Percentiles rank a stretch among this genome's conserved stretches.
Conservation (phyloP, 2,329 filamentous ascomycete species). For the Pestalotiopsis sp. region DNA sequence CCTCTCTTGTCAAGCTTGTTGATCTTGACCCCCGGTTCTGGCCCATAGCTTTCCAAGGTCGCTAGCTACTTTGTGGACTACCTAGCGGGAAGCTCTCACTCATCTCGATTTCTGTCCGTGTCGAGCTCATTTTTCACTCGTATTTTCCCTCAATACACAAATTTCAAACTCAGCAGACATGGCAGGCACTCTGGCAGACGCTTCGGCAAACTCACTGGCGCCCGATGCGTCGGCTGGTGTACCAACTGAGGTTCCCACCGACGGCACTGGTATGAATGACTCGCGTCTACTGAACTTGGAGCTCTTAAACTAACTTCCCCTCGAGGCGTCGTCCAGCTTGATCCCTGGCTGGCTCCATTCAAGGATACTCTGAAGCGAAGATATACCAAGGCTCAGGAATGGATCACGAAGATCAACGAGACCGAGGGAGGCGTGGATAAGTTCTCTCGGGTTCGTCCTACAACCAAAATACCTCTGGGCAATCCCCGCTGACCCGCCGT, state of each 20-base stretch:
- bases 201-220: conserved; percentile 48
- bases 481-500: neutral
- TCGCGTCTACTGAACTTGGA: neutral
- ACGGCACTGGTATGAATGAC: conserved; percentile 68
- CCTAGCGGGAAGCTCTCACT: conserved; percentile 7
- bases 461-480: neutral
- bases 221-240: conserved; percentile 39
- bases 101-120: neutral
- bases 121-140: neutral
- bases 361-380: conserved; percentile 74
- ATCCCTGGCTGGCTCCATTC: conserved; percentile 90
- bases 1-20: neutral
- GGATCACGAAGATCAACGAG: conserved; percentile 83
- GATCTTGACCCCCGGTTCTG: conserved; percentile 3
- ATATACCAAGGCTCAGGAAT: conserved; percentile 78
- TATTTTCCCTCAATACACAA: neutral
- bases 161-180: neutral
- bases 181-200: conserved; percentile 32
- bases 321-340: conserved; percentile 81
- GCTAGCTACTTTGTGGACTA: neutral
- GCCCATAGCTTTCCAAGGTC: conserved; percentile 5
- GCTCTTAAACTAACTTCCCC: conserved; percentile 19
- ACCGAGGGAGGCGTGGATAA: conserved; percentile 88
- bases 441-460: conserved; percentile 73
- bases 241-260: conserved; percentile 60